Base-by-base conservation (phyloP, 306 rosid species). In the Parietaria judaica region DNA sequence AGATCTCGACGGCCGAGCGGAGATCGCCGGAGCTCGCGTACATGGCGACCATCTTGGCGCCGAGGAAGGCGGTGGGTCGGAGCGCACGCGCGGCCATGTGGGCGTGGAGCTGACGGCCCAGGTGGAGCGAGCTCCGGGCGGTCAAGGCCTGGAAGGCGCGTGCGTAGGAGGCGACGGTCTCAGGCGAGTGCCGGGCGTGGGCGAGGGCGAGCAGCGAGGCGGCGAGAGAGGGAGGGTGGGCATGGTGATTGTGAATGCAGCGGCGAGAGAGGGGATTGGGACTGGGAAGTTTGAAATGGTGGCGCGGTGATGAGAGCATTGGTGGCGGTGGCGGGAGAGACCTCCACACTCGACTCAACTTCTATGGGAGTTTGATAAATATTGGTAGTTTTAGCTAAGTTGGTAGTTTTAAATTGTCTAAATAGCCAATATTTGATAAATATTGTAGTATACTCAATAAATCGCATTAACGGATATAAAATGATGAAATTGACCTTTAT, bases 21-120 rank as follows among this genome's bases (percentile, higher is more conserved):
- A 70, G 64, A 70, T 63, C 59, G 14, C 61, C 69, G 4, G 74
- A 55, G 51, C 68, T 70, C 7, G 74, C 74, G 52, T 70, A 70
- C 68, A 63, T 55, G 14, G 74, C 74, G 3, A 70, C 54, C 68
- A 70, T 70, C 44, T 63, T 70, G 64, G 74, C 69, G 13, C 74
- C 64, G 12, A 70, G 64, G 23, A 55, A 70, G 34, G 64, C 58
- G 54, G 56, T 11, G 63, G 74, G 74, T 34, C 47, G 49, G 50
- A 70, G 38, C 45, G 57, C 63, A 8, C 52, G 69, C 3, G 38
- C 31, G 16, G 56, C 15, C 69, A 70, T 23, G 8, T 63, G 74
- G 52, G 69, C 57, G 36, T 70, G 74, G 69, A 63, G 69, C 49
- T 70, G 74, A 14, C 66, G 65, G 46, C 69, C 74, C 10, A 70